A percentile compares a stretch with the other conserved stretches of the same genome.
phyloP scores from a whole-genome alignment of 495 filamentous ascomycete genomes.

The Glonium stellatum region DNA sequence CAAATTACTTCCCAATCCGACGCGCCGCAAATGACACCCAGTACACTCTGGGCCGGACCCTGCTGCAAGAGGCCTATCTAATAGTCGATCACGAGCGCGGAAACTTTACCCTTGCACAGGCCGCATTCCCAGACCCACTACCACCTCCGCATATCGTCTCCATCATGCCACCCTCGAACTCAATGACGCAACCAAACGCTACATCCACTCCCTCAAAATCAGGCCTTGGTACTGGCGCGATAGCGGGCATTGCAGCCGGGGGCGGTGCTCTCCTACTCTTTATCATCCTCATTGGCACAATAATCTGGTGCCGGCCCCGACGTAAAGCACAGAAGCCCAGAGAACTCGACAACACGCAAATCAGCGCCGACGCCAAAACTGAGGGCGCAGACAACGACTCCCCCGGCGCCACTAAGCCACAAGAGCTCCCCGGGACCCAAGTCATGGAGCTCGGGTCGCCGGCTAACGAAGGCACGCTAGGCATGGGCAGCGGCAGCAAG shows the following conservation, averaged over 20 bases:
- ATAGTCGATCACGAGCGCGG: slow-evolving; percentile 32
- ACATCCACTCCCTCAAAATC: slow-evolving; percentile 5
- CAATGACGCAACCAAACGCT: not conserved
- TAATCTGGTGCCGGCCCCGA: slow-evolving; percentile 10
- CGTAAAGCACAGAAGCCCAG: slow-evolving; percentile 1
- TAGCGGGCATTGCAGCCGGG: slow-evolving; percentile 26
- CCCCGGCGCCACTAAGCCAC: slow-evolving; percentile 2
- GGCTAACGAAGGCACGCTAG: not conserved
- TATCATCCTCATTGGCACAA: slow-evolving; percentile 1
- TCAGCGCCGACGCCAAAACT: slow-evolving; percentile 3
- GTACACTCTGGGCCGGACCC: slow-evolving; percentile 29
- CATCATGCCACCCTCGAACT: slow-evolving; percentile 13
- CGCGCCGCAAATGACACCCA: slow-evolving; percentile 31
- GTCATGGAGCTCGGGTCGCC: slow-evolving; percentile 21
- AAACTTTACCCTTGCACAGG: slow-evolving; percentile 31
- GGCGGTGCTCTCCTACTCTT: slow-evolving; percentile 17
- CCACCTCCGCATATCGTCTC: slow-evolving; percentile 25
- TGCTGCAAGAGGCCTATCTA: slow-evolving; percentile 34
- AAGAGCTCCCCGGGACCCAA: slow-evolving; percentile 19
- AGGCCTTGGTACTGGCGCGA: slow-evolving; percentile 19
- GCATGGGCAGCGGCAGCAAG: slow-evolving; percentile 3
- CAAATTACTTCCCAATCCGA: slow-evolving; percentile 34
- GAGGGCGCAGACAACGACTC: not conserved
- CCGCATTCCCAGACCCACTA: slow-evolving; percentile 23
- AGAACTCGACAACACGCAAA: slow-evolving; percentile 25